Evolutionary conservation across 2,329 filamentous ascomycete species (phyloP).

Genomic region (Fonsecaea nubica): DNA sequence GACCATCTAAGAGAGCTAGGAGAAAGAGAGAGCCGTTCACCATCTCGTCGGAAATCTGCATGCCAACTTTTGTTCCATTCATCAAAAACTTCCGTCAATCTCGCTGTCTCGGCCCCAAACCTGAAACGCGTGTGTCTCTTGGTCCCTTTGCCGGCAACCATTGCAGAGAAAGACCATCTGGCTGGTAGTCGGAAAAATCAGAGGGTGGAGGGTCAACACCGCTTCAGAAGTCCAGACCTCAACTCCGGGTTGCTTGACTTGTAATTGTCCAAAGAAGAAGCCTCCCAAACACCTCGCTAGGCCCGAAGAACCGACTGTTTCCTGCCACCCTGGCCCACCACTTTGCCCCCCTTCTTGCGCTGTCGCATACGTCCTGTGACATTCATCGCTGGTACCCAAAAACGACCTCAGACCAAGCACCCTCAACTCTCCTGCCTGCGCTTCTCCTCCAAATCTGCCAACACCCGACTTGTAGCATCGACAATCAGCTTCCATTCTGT

Average conservation of each 20-base stretch:
- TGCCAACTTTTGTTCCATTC: background rate
- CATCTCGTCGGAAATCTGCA: background rate
- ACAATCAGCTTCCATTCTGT: slow-evolving; percentile 82
- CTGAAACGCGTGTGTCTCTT: background rate
- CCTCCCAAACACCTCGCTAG: slow-evolving; percentile 21
- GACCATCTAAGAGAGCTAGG: background rate
- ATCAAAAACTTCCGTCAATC: background rate
- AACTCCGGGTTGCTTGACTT: background rate
- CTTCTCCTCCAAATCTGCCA: slow-evolving; percentile 45
- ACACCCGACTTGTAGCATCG: slow-evolving; percentile 66
- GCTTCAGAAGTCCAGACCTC: background rate
- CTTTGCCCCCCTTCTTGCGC: background rate
- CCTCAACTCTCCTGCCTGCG: slow-evolving; percentile 24
- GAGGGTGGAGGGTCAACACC: background rate
- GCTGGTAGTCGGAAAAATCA: background rate
- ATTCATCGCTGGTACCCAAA: background rate
- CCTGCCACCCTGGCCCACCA: background rate
- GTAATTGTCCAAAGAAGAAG: slow-evolving; percentile 3
- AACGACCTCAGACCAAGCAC: background rate
- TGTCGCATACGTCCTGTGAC: background rate
- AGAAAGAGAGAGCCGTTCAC: background rate
- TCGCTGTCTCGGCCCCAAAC: background rate
- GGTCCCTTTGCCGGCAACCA: background rate
- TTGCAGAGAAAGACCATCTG: background rate
- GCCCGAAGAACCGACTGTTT: slow-evolving; percentile 10